Percentiles rank a stretch among this genome's conserved stretches.
Conservation (phyloP, 768 basidiomycete genomes). For the Phlebiopsis flavidoalba region DNA sequence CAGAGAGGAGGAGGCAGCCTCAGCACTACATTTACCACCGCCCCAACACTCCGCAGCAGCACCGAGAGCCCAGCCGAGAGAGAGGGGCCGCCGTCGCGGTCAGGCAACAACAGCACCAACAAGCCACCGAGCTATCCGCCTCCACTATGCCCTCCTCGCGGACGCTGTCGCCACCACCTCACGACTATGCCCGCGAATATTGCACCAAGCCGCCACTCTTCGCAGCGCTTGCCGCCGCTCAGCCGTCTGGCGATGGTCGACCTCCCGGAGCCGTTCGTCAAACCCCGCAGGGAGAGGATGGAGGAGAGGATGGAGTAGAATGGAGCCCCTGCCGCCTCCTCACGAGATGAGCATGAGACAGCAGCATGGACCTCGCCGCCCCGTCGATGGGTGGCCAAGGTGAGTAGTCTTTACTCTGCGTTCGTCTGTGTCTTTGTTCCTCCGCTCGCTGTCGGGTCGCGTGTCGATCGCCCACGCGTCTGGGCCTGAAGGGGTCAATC, state of each 20-base stretch:
- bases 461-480: constrained; percentile 4
- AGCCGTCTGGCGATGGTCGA: constrained; percentile 15
- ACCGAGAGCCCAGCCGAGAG: constrained; percentile 19
- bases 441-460: constrained; percentile 1
- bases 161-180: constrained; percentile 12
- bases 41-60: constrained; percentile 20
- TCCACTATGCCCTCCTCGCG: constrained; percentile 16
- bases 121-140: constrained; percentile 16
- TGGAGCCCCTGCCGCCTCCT: constrained; percentile 13
- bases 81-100: constrained; percentile 25
- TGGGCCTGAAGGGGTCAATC: not conserved
- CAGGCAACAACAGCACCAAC: constrained; percentile 24
- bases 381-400: constrained; percentile 7
- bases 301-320: not conserved
- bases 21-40: constrained; percentile 28
- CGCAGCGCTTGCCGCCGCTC: constrained; percentile 19
- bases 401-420: not conserved
- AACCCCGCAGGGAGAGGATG: constrained; percentile 4
- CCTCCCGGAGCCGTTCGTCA: constrained; percentile 15
- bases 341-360: constrained; percentile 17
- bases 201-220: constrained; percentile 8
- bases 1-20: constrained; percentile 39
- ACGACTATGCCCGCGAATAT: constrained; percentile 6
- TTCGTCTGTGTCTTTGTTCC: not conserved
- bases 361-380: constrained; percentile 4